phyloP scores from a whole-genome alignment of 2,329 filamentous ascomycete genomes.

The Penicillium paneum region DNA sequence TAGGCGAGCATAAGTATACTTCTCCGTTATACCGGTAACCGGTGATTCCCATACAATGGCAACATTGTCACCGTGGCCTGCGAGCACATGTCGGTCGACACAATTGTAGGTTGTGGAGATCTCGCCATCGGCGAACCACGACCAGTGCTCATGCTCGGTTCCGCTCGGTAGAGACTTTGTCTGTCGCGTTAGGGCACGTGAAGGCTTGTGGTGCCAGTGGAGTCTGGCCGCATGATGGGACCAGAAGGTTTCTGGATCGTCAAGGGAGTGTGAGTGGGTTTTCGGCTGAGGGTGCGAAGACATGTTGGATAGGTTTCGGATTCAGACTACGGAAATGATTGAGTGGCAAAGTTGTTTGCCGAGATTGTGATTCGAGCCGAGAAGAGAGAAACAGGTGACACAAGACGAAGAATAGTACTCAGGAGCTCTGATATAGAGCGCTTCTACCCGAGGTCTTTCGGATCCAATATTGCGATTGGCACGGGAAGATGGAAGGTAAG shows the following conservation, averaged over 20 bases:
- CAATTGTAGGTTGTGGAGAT: constrained; percentile 93
- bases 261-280: constrained; percentile 58
- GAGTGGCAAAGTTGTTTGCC: not conserved
- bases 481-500: not conserved
- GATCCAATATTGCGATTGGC: not conserved
- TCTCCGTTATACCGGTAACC: constrained; percentile 69
- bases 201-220: constrained; percentile 76
- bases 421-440: not conserved
- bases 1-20: constrained; percentile 70
- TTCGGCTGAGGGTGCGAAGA: constrained; percentile 46
- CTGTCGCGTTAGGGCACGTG: constrained; percentile 56
- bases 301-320: not conserved
- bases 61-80: constrained; percentile 67
- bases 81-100: constrained; percentile 80
- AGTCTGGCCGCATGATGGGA: constrained; percentile 68
- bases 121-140: constrained; percentile 85
- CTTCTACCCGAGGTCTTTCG: not conserved
- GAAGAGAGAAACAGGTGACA: not conserved
- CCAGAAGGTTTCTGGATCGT: constrained; percentile 74
- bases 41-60: constrained; percentile 88
- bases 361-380: not conserved
- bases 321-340: not conserved
- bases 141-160: constrained; percentile 71
- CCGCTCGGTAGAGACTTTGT: constrained; percentile 62
- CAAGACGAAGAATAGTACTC: not conserved